Conservation (phyloP, 179 eudicot species). For the Silene coronaria region DNA sequence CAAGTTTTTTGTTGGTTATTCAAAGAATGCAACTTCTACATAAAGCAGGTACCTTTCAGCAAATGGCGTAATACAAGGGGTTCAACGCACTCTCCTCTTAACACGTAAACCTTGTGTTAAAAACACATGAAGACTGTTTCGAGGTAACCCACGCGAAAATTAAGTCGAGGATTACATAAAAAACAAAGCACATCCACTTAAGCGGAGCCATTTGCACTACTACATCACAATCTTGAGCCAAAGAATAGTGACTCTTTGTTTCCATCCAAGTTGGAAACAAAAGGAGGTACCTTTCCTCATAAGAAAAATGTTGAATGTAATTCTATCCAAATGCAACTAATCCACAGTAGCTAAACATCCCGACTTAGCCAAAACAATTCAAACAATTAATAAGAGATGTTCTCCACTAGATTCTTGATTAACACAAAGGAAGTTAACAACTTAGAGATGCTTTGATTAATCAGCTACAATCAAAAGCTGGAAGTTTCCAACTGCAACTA, state of each 20-base stretch:
- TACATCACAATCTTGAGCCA: neutral
- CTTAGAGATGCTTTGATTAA: neutral
- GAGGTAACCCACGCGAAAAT: neutral
- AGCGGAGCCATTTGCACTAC: neutral
- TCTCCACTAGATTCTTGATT: neutral
- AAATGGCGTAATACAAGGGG: neutral
- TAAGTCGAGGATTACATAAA: neutral
- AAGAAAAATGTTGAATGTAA: neutral
- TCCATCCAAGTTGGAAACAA: neutral
- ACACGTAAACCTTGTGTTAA: neutral
- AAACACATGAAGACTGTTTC: neutral
- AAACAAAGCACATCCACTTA: neutral
- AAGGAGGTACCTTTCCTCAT: slow-evolving; percentile 6
- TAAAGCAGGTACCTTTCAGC: slow-evolving; percentile 1
- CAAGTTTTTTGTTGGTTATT: slow-evolving; percentile 4
- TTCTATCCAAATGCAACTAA: slow-evolving; percentile 1
- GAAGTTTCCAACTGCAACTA: neutral
- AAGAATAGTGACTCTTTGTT: neutral
- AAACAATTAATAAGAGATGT: neutral
- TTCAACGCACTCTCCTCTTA: neutral
- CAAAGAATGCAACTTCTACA: slow-evolving; percentile 5
- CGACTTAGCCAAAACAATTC: neutral
- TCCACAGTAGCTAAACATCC: neutral
- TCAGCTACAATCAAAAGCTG: neutral
- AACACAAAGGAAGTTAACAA: neutral